phyloP scores from a whole-genome alignment of 192 early-diverging fungal species.

The Podila horticola region DNA sequence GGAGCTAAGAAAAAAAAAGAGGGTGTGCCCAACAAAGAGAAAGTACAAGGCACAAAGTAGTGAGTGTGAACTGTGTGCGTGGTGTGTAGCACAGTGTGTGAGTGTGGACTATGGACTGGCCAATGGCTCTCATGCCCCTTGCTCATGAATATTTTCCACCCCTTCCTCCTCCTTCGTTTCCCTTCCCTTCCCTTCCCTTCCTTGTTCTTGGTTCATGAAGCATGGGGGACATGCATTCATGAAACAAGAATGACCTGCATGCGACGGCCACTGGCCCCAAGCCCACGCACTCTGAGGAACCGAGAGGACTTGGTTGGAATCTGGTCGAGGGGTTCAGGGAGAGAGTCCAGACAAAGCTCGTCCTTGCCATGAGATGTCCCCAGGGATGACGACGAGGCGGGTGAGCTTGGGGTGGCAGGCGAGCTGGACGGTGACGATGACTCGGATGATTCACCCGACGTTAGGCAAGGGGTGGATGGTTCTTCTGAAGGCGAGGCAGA shows the following conservation, averaged over 20 bases:
- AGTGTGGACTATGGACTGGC: neutral
- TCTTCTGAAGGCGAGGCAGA: slow-evolving; percentile 34
- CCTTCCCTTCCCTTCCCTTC: neutral
- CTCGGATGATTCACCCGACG: neutral
- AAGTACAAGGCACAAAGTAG: neutral
- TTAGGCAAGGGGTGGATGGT: neutral
- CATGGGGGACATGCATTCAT: neutral
- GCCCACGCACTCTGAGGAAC: slow-evolving; percentile 36
- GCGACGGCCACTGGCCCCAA: slow-evolving; percentile 23
- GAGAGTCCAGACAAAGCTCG: slow-evolving; percentile 11
- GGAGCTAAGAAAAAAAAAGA: slow-evolving; percentile 13
- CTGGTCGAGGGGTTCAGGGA: slow-evolving; percentile 16
- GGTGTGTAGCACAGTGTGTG: neutral
- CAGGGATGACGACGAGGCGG: neutral
- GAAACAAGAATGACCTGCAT: slow-evolving; percentile 44
- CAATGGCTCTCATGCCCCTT: neutral
- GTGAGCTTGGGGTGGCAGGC: slow-evolving; percentile 15
- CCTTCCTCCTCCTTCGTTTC: neutral
- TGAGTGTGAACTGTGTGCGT: too few relatives aligned
- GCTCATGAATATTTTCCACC: neutral
- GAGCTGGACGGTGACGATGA: slow-evolving; percentile 28
- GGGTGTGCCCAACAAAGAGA: neutral
- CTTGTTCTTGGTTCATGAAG: too few relatives aligned
- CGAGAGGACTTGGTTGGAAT: slow-evolving; percentile 25
- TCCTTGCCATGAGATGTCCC: neutral